A percentile compares a stretch with the other conserved stretches of the same genome.
phyloP scores from a whole-genome alignment of 352 stramenopile species.

The Pythium myriotylum region DNA sequence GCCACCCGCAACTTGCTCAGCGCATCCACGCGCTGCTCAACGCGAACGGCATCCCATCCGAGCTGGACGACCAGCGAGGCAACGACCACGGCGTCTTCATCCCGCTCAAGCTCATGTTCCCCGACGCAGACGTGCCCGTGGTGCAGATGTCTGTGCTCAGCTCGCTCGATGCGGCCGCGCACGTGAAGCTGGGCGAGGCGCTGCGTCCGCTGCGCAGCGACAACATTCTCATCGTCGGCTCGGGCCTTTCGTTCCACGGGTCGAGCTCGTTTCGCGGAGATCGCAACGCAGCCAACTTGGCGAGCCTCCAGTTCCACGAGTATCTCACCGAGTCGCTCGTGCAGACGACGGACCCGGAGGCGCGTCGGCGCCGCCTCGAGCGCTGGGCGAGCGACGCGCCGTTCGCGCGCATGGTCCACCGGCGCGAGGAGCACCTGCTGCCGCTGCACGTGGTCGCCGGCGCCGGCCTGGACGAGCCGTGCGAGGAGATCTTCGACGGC shows the following conservation, averaged over 20 bases:
- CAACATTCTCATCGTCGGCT: constrained; percentile 85
- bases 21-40: constrained; percentile 66
- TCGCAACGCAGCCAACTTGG: neutral
- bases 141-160: constrained; percentile 76
- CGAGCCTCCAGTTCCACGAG: constrained; percentile 22
- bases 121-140: constrained; percentile 86
- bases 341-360: constrained; percentile 11
- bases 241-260: constrained; percentile 40
- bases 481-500: constrained; percentile 30
- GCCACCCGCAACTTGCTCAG: constrained; percentile 64
- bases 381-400: constrained; percentile 44
- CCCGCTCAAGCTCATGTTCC: constrained; percentile 88
- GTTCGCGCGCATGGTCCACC: constrained; percentile 39
- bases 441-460: constrained; percentile 55
- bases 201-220: constrained; percentile 64
- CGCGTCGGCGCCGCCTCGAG: constrained; percentile 28
- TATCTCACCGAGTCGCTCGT: constrained; percentile 24
- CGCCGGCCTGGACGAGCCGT: constrained; percentile 52
- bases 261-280: constrained; percentile 17
- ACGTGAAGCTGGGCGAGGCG: constrained; percentile 71
- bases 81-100: constrained; percentile 94
- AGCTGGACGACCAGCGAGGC: constrained; percentile 59
- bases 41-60: constrained; percentile 44
- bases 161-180: constrained; percentile 48
- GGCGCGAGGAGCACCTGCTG: constrained; percentile 56